Conservation (phyloP, 179 eudicot species). For the Beta corolliflora region DNA sequence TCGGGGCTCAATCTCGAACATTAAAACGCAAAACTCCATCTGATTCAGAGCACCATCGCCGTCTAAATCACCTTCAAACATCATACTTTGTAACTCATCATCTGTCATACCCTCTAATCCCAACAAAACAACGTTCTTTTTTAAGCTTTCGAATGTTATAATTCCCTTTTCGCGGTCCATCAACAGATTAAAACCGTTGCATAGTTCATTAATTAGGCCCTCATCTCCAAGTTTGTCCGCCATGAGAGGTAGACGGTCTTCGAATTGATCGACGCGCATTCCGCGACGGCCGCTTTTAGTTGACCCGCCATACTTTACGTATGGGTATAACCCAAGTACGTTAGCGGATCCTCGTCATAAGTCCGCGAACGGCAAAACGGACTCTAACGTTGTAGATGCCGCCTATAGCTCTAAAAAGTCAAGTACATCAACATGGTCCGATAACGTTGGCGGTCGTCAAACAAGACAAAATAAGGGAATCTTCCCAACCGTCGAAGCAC, state of each 20-base stretch:
- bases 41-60: slow-evolving; percentile 59
- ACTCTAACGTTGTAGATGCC: too few relatives aligned
- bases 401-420: too few relatives aligned
- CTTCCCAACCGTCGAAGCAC: too few relatives aligned
- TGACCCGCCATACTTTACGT: not conserved
- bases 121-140: slow-evolving; percentile 47
- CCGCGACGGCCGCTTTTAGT: not conserved
- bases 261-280: not conserved
- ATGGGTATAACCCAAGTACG: too few relatives aligned
- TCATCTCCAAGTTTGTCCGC: slow-evolving; percentile 67
- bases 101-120: slow-evolving; percentile 60
- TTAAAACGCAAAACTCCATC: slow-evolving; percentile 61
- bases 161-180: slow-evolving; percentile 45
- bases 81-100: slow-evolving; percentile 63
- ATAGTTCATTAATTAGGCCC: slow-evolving; percentile 51
- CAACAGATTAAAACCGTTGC: slow-evolving; percentile 59
- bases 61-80: slow-evolving; percentile 69
- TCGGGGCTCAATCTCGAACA: slow-evolving; percentile 76
- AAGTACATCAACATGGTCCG: too few relatives aligned
- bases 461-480: too few relatives aligned
- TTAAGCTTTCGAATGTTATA: slow-evolving; percentile 58
- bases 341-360: too few relatives aligned
- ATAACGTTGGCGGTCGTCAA: too few relatives aligned
- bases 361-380: too few relatives aligned
- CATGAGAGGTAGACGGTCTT: slow-evolving; percentile 67